Base-by-base conservation (phyloP, 768 basidiomycete genomes). In the Russula brevipes region DNA sequence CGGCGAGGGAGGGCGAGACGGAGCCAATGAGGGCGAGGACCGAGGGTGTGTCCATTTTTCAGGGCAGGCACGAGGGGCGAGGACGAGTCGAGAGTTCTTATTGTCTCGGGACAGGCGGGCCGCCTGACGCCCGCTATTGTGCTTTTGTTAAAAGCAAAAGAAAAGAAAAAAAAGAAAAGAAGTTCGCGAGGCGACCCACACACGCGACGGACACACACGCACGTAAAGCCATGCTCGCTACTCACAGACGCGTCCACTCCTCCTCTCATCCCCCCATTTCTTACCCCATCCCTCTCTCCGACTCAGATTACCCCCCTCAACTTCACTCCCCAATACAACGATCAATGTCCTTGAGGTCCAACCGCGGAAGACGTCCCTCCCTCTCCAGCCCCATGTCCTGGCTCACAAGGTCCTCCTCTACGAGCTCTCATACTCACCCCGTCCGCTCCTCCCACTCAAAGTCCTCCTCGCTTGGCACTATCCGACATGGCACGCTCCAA, bases 1-100 rank as follows among this genome's bases (percentile, higher is more conserved):
- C 87, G 14, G 89, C 81, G 53, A 91, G 81, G 39, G 76, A 53
- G 9, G 85, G 79, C 2, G 86, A 85, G 42, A 81, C 67, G 4
- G 80, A 65, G 33, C 82, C 76, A 57, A 89, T 73, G 17, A 75
- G 70, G 65, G 73, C 76, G 16, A 87, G 77, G 17, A 88, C 69
- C 12, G 78, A 73, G 45, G 77, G 73, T 63, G n/a, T 3, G 39
- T 59, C 52, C 62, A 63, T 64, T 8, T n/a, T 8, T 16, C 24
- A 24, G 24, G 24, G 24, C 24, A 24, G 24, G 24, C 24, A 24
- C 24, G 24, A 24, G 24, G 24, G 11, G 19, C 30, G 24, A 14
- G 5, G 24, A n/a, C 3, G 3, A 17, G 38, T n/a, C 16, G 4
- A 8, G 24, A 3, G 12, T 19, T 17, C 14, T 51, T 59, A 59